Evolutionary conservation across 768 basidiomycete genomes (phyloP), one percentile per base, ranked within the genome.

Genomic region (Hygrophoropsis aurantiaca): DNA sequence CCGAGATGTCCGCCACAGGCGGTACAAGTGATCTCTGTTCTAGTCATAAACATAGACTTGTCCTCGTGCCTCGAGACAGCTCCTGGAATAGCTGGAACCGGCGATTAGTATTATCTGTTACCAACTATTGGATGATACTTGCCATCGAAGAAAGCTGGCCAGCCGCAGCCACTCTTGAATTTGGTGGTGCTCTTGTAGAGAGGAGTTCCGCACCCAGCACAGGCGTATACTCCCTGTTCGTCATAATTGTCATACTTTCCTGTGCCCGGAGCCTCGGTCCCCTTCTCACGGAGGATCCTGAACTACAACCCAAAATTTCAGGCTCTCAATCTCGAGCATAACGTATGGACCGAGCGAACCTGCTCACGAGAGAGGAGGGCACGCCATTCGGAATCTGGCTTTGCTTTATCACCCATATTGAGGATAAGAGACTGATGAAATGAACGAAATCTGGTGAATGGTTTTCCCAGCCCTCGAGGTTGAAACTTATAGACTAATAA

Each of bases 81-180:
- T 26, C 93, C 94, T 5, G 94, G 94, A 51, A 95, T 81, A 7
- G 93, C 92, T 90, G 51, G 25, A 25, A 34, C 33, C n/a, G 21
- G 36, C 20, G 11, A 30, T 53, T n/a, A 49, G 44, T 34, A 6
- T 13, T 35, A 9, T 30, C 13, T n/a, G 42, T 41, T 20, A 16
- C 27, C 18, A 23, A 6, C 11, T 26, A 6, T n/a, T n/a, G 8
- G 23, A 27, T 35, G 47, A 19, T 8, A 56, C 69, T 47, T 51
- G 87, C 88, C 88, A 61, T 95, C 94, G 62, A 87, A 97, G 77
- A 97, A 97, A 1, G 94, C 91, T n/a, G 94, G 94, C 94, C 94
- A 97, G 19, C 94, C 94, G 58, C 91, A 95, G 7, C 92, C 91
- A 49, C 90, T 93, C 57, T 87, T 78, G 68, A 95, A 97, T 69